These are phyloP conservation scores for Colletotrichum musicola DNA, from an alignment of 2,329 filamentous ascomycete species.

Conservation along the genomic window DNA sequence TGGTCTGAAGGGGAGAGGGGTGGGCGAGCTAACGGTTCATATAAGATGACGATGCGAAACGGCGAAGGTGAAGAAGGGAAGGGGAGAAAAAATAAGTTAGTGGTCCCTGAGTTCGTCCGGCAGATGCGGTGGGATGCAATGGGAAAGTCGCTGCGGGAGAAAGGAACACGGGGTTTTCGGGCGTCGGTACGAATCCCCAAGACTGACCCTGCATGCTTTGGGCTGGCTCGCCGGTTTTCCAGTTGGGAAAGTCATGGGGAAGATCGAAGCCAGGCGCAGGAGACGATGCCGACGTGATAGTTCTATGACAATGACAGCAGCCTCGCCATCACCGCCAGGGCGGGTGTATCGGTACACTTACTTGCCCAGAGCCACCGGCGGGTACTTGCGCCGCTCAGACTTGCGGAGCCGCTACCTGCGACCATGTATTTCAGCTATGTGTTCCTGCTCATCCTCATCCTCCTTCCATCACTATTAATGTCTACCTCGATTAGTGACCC, in stretches of 20 bases:
- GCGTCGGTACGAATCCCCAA: no score
- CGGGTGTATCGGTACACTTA: constrained; percentile 6
- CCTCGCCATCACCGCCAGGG: constrained; percentile 5
- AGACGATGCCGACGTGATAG: constrained; percentile 11
- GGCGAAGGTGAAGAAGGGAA: no score
- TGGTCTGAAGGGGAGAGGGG: background rate
- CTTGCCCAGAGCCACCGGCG: background rate
- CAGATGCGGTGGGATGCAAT: no score
- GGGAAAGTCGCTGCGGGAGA: no score
- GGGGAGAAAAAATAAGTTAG: no score
- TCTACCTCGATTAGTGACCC: constrained; percentile 2
- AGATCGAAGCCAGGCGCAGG: constrained; percentile 9
- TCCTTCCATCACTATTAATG: background rate
- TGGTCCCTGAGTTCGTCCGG: no score
- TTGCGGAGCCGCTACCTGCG: background rate
- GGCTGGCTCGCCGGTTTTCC: background rate
- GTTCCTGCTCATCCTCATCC: background rate
- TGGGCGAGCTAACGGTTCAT: constrained; percentile 28
- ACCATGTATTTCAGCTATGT: background rate
- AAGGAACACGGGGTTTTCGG: no score
- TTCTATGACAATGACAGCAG: constrained; percentile 16
- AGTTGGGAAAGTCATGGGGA: background rate
- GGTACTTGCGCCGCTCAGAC: background rate
- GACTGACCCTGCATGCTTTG: background rate
- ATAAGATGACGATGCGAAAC: constrained; percentile 14